Percentiles rank a stretch among this genome's conserved stretches.
Conservation (phyloP, 805 yeast species). For the Yamadazyma laniorum region DNA sequence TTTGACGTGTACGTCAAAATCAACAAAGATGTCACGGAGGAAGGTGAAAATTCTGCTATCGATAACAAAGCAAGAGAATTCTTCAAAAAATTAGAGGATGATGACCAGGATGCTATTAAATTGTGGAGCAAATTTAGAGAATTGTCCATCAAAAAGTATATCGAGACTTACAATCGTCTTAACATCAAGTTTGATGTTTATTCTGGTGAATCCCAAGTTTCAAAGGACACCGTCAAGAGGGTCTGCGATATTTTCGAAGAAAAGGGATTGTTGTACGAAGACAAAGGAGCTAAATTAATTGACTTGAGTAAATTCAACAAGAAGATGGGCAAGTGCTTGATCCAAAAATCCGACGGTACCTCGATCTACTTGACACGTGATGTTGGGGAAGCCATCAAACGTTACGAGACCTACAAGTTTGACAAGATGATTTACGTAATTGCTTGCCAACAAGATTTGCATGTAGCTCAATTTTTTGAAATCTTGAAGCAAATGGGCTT, state of each 20-base stretch:
- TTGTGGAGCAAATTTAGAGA: slow-evolving; percentile 89
- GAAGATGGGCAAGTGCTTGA: slow-evolving; percentile 89
- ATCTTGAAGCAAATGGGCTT: slow-evolving; percentile 86
- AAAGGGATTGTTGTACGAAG: slow-evolving; percentile 73
- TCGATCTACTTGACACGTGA: slow-evolving; percentile 93
- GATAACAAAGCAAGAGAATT: slow-evolving; percentile 84
- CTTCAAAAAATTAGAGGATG: slow-evolving; percentile 91
- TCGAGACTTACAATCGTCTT: slow-evolving; percentile 85
- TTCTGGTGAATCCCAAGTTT: slow-evolving; percentile 95
- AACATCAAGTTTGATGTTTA: slow-evolving; percentile 86
- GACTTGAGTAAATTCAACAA: slow-evolving; percentile 83
- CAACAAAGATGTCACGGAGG: slow-evolving; percentile 70
- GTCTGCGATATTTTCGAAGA: slow-evolving; percentile 64
- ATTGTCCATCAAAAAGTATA: slow-evolving; percentile 82
- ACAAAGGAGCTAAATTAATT: slow-evolving; percentile 86
- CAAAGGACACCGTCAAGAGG: slow-evolving; percentile 64
- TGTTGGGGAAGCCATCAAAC: slow-evolving; percentile 92
- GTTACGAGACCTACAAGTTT: slow-evolving; percentile 78
- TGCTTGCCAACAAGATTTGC: slow-evolving; percentile 96
- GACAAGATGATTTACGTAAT: slow-evolving; percentile 96
- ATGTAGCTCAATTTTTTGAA: slow-evolving; percentile 90
- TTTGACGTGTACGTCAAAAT: slow-evolving; percentile 90
- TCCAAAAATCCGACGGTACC: slow-evolving; percentile 94
- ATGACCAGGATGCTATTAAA: slow-evolving; percentile 73
- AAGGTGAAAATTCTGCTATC: slow-evolving; percentile 56